Conservation (phyloP, 129 eudicot genomes). For the Centella asiatica region DNA sequence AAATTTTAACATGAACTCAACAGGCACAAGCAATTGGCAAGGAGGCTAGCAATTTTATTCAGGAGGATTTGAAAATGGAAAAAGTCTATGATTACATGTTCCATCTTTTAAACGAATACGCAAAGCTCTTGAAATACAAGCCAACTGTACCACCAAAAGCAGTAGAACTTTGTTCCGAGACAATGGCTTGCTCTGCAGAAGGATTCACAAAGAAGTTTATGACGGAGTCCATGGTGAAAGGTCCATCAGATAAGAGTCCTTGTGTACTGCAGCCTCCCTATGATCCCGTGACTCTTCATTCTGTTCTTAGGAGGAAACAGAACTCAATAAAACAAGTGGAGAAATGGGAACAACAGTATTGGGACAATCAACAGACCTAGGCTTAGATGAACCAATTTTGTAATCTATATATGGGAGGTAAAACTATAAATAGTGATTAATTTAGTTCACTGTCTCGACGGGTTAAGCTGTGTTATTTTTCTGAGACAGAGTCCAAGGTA, state of each 20-base stretch:
- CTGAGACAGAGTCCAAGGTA: too few relatives aligned
- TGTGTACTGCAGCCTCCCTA: conserved; percentile 55
- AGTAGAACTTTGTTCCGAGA: conserved; percentile 39
- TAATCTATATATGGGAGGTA: not conserved
- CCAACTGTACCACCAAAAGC: conserved; percentile 27
- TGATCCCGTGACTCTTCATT: conserved; percentile 17
- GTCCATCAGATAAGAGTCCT: conserved; percentile 30
- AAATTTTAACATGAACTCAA: not conserved
- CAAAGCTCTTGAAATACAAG: conserved; percentile 39
- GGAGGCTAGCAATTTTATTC: conserved; percentile 33
- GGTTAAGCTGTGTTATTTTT: too few relatives aligned
- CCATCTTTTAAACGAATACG: conserved; percentile 40
- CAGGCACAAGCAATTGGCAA: conserved; percentile 48
- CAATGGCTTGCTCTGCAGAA: conserved; percentile 33
- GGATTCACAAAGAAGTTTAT: conserved; percentile 32
- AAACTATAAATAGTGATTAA: too few relatives aligned
- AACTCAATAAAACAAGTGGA: conserved; percentile 25
- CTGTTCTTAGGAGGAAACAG: conserved; percentile 21
- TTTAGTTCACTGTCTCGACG: too few relatives aligned
- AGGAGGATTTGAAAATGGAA: conserved; percentile 45
- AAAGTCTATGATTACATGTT: conserved; percentile 49
- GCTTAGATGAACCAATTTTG: not conserved
- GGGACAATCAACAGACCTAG: conserved; percentile 20
- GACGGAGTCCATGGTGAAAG: conserved; percentile 31
- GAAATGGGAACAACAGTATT: conserved; percentile 28